phyloP scores from a whole-genome alignment of 768 basidiomycete genomes.

The Termitomyces sp. region DNA sequence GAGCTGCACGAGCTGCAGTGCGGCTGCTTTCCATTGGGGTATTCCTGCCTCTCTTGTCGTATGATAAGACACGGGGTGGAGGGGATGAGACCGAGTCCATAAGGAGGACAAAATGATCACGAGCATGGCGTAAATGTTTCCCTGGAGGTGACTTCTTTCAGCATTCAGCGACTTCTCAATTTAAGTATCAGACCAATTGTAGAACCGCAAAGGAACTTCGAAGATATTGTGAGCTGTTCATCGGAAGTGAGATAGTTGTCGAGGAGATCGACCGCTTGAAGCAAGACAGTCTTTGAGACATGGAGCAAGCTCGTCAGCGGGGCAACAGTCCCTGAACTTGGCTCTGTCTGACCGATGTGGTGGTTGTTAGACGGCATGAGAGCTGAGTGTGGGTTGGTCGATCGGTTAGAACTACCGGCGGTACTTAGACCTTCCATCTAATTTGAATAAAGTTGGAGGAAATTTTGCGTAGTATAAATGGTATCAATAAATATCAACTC shows the following conservation, averaged over 20 bases:
- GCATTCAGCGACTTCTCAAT: neutral
- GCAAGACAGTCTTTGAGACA: constrained; percentile 62
- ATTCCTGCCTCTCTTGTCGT: constrained; percentile 71
- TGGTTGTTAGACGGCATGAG: constrained; percentile 21
- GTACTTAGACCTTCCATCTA: constrained; percentile 63
- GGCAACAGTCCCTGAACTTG: constrained; percentile 11
- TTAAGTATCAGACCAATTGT: constrained; percentile 59
- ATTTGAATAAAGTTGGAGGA: no score
- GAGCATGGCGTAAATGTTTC: constrained; percentile 81
- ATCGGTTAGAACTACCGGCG: no score
- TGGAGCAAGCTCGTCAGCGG: constrained; percentile 52
- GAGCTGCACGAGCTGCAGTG: constrained; percentile 48
- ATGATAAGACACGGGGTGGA: constrained; percentile 53
- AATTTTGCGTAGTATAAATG: no score
- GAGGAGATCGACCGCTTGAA: constrained; percentile 70
- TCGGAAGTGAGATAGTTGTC: constrained; percentile 61
- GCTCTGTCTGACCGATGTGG: constrained; percentile 10
- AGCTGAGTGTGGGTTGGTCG: constrained; percentile 11
- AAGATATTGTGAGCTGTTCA: constrained; percentile 61
- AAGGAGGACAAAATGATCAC: constrained; percentile 75
- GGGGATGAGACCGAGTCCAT: constrained; percentile 44
- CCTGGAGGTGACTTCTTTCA: constrained; percentile 35
- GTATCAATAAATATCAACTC: neutral
- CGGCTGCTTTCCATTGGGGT: constrained; percentile 79
- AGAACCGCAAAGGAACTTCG: constrained; percentile 79